These are phyloP conservation scores for Ilyonectria destructans DNA, from an alignment of 2,329 filamentous ascomycete genomes.

Conservation along the genomic window DNA sequence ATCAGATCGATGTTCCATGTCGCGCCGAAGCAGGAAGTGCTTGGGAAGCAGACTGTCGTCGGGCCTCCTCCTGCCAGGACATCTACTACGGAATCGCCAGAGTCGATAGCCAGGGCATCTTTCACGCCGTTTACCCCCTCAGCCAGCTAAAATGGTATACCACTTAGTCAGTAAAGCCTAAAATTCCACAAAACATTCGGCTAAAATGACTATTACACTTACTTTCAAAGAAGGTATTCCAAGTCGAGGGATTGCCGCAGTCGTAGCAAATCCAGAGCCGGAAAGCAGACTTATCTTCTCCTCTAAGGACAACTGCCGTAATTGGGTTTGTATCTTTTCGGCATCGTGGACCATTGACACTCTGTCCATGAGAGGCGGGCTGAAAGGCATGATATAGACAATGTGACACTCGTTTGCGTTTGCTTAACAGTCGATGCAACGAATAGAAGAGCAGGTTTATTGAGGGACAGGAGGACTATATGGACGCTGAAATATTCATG, in stretches of 20 bases:
- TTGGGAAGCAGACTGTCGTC: constrained; percentile 25
- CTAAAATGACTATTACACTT: background rate
- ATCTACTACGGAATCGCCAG: background rate
- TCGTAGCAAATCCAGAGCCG: constrained; percentile 7
- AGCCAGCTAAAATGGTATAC: background rate
- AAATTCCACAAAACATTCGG: background rate
- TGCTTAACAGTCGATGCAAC: background rate
- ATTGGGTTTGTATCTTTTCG: background rate
- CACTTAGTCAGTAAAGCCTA: background rate
- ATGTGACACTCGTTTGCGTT: background rate
- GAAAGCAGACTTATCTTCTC: constrained; percentile 18
- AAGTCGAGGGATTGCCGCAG: constrained; percentile 1
- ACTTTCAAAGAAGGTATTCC: constrained; percentile 8
- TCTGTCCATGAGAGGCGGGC: background rate
- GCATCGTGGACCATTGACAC: background rate
- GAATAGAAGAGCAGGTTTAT: background rate
- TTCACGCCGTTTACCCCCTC: constrained; percentile 8
- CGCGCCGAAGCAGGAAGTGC: constrained; percentile 25
- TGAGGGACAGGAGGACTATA: background rate
- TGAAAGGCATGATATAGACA: background rate
- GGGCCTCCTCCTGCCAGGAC: background rate
- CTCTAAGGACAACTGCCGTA: constrained; percentile 6
- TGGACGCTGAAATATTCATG: background rate
- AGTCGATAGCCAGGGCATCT: background rate
- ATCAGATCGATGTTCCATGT: constrained; percentile 34